Base-by-base conservation (phyloP, 176 grass and related monocot species). In the Chloris gayana region DNA sequence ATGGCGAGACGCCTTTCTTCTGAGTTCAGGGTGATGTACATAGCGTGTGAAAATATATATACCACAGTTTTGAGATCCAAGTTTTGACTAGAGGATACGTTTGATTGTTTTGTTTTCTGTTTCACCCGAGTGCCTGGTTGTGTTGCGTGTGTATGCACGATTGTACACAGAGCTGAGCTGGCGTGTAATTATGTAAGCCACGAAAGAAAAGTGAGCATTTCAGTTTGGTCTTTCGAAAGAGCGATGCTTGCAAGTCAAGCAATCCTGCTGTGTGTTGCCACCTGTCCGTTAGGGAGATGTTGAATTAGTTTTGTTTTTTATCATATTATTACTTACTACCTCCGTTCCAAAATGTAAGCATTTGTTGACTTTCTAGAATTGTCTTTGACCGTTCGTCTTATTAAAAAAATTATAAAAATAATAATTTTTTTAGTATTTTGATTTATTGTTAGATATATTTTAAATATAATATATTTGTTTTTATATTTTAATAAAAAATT, bases 121-220 rank as follows among this genome's bases (percentile, higher is more conserved):
- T 59, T 46, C 37, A 25, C 32, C 22, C 21, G 37, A 66, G 77
- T 70, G 38, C 14, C 76, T 78, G 73, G 12, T 85, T 85, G 77
- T n/a, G 66, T 82, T 77, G 67, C 14, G 37, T 78, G 72, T 85
- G 83, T 39, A 42, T 4, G 51, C 21, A 42, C 4, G 61, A 25
- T 37, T 82, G 82, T 85, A 85, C 78, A 78, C 30, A n/a, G n/a
- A 89, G 60, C 57, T 68, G 87, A 85, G 59, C n/a, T 72, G 57
- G 63, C 67, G 50, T 75, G 25, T 24, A 65, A 65, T 49, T 61
- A 64, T 64, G 62, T 75, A 74, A 63, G 41, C 5, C 27, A 64
- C 1, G 32, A 68, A 73, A 84, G 67, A 4, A 33, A 31, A 59
- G 46, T 31, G 66, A 22, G 18, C 3, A 10, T 54, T 54, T 54